Base-by-base conservation (phyloP, 441 rosid species). In the Geranium incanum region DNA sequence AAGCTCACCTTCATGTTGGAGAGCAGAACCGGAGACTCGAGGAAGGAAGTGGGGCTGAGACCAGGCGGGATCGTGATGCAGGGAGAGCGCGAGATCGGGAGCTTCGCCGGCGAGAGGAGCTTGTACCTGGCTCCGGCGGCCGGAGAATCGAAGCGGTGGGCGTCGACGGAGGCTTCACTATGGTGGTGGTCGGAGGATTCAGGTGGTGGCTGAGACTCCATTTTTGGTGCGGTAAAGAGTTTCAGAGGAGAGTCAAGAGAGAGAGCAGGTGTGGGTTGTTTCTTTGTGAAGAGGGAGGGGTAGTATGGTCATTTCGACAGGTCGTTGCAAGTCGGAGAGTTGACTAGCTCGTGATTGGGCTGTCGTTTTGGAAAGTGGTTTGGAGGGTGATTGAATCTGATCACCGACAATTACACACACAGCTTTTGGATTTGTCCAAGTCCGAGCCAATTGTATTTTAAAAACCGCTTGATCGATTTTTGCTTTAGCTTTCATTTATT, bases 91-190 rank as follows among this genome's bases (percentile, higher is more conserved):
- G 97, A 86, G 90, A 92, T 95, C 86, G 97, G 97, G 33, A 95
- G 88, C 88, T 89, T 92, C 11, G 97, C 93, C 70, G 99, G 99
- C 36, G 99, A 91, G 87, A 92, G 84, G 1, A 95, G 86, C 93
- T 87, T 90, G 78, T 95, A 95, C 86, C 94, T 82, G 23, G 99
- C 97, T 11, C 83, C 86, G 0, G 69, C 65, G 19, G 68, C 16
- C 52, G 52, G 52, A 23, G 64, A 76, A 74, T 23, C 57, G 79
- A 23, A 76, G 73, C 69, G 64, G 70, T 36, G 69, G 68, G 52
- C 43, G 63, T 6, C 0, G 13, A 9, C 15, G 37, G 36, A n/a
- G 43, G 33, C 33, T 28, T 55, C 33, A 23, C 13, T 36, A n/a
- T 5, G 28, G 3, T 23, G 64, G 64, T 15, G 13, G 28, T n/a